phyloP scores from a whole-genome alignment of 371 early-diverging fungal genomes.

The Rhizopus stolonifer region DNA sequence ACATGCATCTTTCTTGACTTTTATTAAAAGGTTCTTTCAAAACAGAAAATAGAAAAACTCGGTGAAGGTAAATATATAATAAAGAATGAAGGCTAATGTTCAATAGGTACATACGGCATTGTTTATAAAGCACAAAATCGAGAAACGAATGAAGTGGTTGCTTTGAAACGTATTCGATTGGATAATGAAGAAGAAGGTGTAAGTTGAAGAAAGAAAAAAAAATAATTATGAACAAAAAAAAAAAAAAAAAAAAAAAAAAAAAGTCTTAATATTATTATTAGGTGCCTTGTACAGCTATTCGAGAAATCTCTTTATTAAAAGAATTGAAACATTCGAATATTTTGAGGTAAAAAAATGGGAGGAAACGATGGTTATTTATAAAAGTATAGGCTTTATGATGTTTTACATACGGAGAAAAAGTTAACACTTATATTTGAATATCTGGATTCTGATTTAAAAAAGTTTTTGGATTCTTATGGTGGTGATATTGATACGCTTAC shows the following conservation, averaged over 20 bases:
- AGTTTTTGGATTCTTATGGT: conserved; percentile 82
- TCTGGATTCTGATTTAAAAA: conserved; percentile 93
- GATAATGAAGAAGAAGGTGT: conserved; percentile 96
- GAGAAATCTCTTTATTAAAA: conserved; percentile 98
- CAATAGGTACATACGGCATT: conserved; percentile 89
- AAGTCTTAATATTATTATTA: conserved; percentile 15
- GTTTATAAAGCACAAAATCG: conserved; percentile 97
- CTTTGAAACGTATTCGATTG: conserved; percentile 96
- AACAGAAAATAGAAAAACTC: conserved; percentile 88
- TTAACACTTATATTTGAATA: conserved; percentile 95
- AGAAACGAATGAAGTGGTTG: conserved; percentile 92
- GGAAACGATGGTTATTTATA: not conserved
- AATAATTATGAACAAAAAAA: not conserved
- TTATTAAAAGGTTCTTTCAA: not conserved
- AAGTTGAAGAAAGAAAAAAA: conserved; percentile 14
- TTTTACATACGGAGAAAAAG: conserved; percentile 93
- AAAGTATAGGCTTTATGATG: conserved; percentile 81
- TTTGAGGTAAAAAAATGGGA: conserved; percentile 56
- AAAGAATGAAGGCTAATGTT: not conserved
- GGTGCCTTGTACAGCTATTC: conserved; percentile 96
- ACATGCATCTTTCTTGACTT: not conserved
- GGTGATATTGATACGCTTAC: conserved; percentile 79
- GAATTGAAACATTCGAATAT: conserved; percentile 95
- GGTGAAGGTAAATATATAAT: conserved; percentile 68
- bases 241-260: not conserved